Percentiles rank a stretch among this genome's conserved stretches.
phyloP scores from a whole-genome alignment of 2,329 filamentous ascomycete genomes.

The Huntiella savannae region DNA sequence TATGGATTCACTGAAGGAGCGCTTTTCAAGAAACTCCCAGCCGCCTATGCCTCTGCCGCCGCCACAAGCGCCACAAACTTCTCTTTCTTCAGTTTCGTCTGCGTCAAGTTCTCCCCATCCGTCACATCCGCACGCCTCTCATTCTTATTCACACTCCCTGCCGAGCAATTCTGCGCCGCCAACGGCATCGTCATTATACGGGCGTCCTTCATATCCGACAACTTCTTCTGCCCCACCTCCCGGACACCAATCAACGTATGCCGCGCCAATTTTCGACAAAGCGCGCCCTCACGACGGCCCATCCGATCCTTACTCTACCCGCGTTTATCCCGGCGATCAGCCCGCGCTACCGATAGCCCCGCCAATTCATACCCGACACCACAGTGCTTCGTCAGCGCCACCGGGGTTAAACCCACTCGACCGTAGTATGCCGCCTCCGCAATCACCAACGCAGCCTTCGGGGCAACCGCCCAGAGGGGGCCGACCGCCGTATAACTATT shows the following conservation, averaged over 20 bases:
- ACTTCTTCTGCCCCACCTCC: conserved; percentile 2
- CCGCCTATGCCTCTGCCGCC: conserved; percentile 7
- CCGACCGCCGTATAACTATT: neutral
- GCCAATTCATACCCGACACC: conserved; percentile 22
- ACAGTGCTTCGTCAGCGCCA: conserved; percentile 26
- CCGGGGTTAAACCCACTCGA: conserved; percentile 19
- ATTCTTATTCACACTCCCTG: conserved; percentile 3
- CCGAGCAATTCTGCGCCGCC: neutral
- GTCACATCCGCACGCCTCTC: neutral
- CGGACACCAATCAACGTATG: conserved; percentile 1
- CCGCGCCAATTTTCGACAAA: neutral
- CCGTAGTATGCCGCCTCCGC: conserved; percentile 28
- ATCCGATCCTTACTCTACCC: conserved; percentile 6
- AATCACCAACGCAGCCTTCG: conserved; percentile 23
- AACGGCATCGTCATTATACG: neutral
- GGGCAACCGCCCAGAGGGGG: conserved; percentile 11
- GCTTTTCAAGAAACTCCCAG: conserved; percentile 9
- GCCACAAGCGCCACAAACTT: neutral
- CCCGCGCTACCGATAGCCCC: conserved; percentile 9
- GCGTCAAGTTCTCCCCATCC: conserved; percentile 6
- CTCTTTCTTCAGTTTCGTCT: conserved; percentile 7
- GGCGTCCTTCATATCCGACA: neutral
- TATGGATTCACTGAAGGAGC: conserved; percentile 10
- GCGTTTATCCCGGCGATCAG: conserved; percentile 10
- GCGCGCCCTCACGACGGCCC: conserved; percentile 1